These are phyloP conservation scores for Haplosporangium sp. DNA, from an alignment of 371 early-diverging fungal genomes.

Conservation along the genomic window DNA sequence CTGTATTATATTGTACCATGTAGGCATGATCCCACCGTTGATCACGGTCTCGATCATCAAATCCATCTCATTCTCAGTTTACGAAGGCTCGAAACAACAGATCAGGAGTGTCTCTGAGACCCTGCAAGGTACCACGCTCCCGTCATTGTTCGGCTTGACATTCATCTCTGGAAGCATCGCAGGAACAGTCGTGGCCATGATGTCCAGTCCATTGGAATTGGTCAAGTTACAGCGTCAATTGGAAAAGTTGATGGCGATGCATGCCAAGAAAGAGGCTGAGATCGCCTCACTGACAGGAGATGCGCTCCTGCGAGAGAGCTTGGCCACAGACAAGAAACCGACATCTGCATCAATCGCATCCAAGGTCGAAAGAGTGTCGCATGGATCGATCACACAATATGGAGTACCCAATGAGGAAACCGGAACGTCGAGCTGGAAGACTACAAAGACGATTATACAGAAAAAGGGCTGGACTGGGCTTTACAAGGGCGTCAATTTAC, in stretches of 20 bases:
- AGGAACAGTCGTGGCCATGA: constrained; percentile 74
- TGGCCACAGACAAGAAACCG: constrained; percentile 26
- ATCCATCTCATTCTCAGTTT: constrained; percentile 79
- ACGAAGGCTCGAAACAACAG: constrained; percentile 66
- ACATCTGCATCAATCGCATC: constrained; percentile 2
- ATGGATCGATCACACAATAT: constrained; percentile 42
- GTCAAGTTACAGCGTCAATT: constrained; percentile 86
- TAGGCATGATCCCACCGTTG: constrained; percentile 80
- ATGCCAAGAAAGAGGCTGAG: constrained; percentile 36
- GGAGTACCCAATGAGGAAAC: constrained; percentile 27
- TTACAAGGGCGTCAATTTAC: constrained; percentile 63
- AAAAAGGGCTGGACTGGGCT: constrained; percentile 62
- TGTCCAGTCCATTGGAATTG: constrained; percentile 82
- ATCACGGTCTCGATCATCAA: constrained; percentile 81
- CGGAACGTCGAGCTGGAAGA: constrained; percentile 65
- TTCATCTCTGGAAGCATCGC: constrained; percentile 71
- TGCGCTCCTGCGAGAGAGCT: constrained; percentile 35
- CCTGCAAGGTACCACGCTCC: constrained; percentile 56
- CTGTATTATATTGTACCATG: background rate
- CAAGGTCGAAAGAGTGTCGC: constrained; percentile 22
- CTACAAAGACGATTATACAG: constrained; percentile 67
- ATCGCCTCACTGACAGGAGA: constrained; percentile 46
- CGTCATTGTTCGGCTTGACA: constrained; percentile 60
- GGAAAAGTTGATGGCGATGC: constrained; percentile 68
- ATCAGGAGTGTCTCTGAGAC: constrained; percentile 34